Evolutionary conservation across 768 basidiomycete species (phyloP).

Genomic region (Polyporus arcularius): DNA sequence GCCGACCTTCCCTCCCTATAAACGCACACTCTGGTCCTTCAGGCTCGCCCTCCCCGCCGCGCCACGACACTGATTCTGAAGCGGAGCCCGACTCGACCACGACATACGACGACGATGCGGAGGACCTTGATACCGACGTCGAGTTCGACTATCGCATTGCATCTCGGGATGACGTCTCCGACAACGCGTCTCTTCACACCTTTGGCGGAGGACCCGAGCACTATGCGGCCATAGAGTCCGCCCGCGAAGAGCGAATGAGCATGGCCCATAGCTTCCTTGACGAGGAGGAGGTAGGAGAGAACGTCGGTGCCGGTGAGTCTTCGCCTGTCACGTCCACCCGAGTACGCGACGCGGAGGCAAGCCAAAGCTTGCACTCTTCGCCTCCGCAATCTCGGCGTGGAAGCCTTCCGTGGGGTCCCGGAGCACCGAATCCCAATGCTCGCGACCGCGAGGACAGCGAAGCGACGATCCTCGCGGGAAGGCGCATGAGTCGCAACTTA

Average conservation of each 20-base stretch:
- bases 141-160: conserved; percentile 31
- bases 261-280: conserved; percentile 43
- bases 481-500: conserved; percentile 61
- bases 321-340: conserved; percentile 17
- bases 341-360: conserved; percentile 13
- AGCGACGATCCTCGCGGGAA: conserved; percentile 43
- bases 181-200: conserved; percentile 50
- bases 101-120: conserved; percentile 19
- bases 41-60: conserved; percentile 6
- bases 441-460: conserved; percentile 60
- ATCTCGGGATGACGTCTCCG: conserved; percentile 32
- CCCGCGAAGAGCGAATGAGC: conserved; percentile 30
- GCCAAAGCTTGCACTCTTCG: conserved; percentile 7
- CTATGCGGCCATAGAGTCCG: conserved; percentile 6
- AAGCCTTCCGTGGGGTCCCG: conserved; percentile 64
- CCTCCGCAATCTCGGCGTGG: conserved; percentile 41
- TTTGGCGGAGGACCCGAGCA: conserved; percentile 42
- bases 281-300: conserved; percentile 14
- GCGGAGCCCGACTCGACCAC: conserved; percentile 21
- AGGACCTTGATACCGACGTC: conserved; percentile 35
- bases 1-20: conserved; percentile 42
- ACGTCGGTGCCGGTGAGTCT: conserved; percentile 13
- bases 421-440: conserved; percentile 26
- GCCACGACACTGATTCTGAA: conserved; percentile 15
- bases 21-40: conserved; percentile 27